Evolutionary conservation across 2,329 filamentous ascomycete genomes (phyloP), one percentile per base, ranked within the genome.

Genomic region (Macroventuria anomochaeta): DNA sequence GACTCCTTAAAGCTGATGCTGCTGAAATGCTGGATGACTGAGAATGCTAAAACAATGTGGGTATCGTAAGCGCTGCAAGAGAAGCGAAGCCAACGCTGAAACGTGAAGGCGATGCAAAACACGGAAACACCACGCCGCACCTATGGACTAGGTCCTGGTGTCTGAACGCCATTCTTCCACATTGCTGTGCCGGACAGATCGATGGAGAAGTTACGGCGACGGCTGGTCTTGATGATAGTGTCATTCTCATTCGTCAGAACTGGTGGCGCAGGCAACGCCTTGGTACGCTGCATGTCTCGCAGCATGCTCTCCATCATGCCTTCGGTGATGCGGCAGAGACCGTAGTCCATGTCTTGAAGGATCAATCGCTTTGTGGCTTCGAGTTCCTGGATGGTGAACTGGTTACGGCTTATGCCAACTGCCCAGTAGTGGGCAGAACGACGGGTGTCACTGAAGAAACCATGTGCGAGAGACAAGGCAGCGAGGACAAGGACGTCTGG

Each of bases 81-180:
- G 32, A 38, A 50, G 32, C 41, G 17, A 50, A 46, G 32, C 46
- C 31, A 41, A 46, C 31, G 41, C 46, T 42, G 13, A 25, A 38
- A 17, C 21, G 31, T 34, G 36, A 39, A 44, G 20, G 31, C 29
- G 23, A 25, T 26, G 31, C 40, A 42, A 46, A 20, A 37, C 11
- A 46, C 20, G n/a, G 36, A 49, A 18, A 43, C 23, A 33, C 34
- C 28, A 44, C 29, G 11, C 18, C 7, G 33, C 7, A 7, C 36
- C 69, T 59, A 75, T 33, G 73, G 73, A 58, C 72, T 75, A n/a
- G 72, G 73, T 46, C 73, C 72, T 7, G 73, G 73, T n/a, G 73
- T 75, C 41, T 71, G 67, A 31, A 71, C 55, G 17, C 73, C 73
- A 42, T 69, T 53, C 37, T 51, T 59, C 71, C 72, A 74, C 8